Base-by-base conservation (phyloP, 257 asterid species). In the Primulina tabacum region DNA sequence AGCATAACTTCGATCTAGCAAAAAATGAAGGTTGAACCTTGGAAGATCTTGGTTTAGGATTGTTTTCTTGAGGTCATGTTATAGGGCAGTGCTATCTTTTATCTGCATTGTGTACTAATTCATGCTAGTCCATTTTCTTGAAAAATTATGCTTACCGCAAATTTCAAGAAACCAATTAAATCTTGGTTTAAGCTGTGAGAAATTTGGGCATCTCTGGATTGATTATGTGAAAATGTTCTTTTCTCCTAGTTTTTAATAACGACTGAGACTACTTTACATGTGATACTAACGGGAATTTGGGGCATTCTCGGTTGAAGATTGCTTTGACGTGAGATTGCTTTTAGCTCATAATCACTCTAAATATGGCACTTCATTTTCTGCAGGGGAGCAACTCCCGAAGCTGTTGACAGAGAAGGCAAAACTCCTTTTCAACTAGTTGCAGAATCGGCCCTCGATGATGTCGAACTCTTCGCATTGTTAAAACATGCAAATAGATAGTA, bases 301-400 rank as follows among this genome's bases (percentile, higher is more conserved):
- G 20, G 8, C 3, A 5, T 50, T 43, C 20, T 50, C 21, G 21
- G 57, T 17, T 50, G 1, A 50, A 50, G 57, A 50, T 43, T 43
- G 55, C n/a, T 43, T 43, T 50, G 57, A 50, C 30, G 0, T 28
- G 26, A 50, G 57, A 50, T 43, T 43, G 18, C 7, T 43, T 43
- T 50, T 21, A 50, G n/a, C 53, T 47, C 18, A 47, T 68, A 12
- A 63, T 60, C 38, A 20, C 56, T 68, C 58, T 53, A 59, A 69
- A 47, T 71, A n/a, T 71, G 16, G 32, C 43, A 66, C 34, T 70
- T 40, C 52, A 26, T 28, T 38, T 68, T 40, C 55, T 34, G 58
- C 87, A 92, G 98, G 86, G 98, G 98, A 60, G 95, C 95, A 59
- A 80, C 86, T 78, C 85, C 95, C 9, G 82, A 76, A 73, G 93